Conservation (phyloP, 1,139 yeast genomes). For the Wickerhamomyces sp. region DNA sequence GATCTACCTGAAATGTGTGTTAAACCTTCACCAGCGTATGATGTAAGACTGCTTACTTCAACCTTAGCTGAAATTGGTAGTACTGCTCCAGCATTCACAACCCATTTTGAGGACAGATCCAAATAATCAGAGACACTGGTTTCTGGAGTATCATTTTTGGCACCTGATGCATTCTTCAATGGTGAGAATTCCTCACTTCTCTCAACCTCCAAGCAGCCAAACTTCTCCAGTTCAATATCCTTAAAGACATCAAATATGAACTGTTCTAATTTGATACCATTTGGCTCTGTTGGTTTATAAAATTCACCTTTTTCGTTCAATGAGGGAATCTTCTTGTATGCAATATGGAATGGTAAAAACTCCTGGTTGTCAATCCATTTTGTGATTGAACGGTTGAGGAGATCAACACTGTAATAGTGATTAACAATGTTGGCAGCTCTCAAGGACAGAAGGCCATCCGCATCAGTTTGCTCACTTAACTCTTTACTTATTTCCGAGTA, state of each 20-base stretch:
- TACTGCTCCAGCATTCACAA: conserved; percentile 59
- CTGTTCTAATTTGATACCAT: conserved; percentile 94
- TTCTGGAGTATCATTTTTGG: conserved; percentile 77
- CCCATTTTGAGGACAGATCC: conserved; percentile 74
- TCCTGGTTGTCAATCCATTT: conserved; percentile 66
- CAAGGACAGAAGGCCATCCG: conserved; percentile 56
- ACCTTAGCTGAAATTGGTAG: conserved; percentile 45
- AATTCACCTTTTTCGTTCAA: conserved; percentile 47
- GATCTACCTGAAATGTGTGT: conserved; percentile 49
- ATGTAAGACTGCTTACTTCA: conserved; percentile 73
- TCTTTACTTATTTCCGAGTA: conserved; percentile 84
- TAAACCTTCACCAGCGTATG: conserved; percentile 85
- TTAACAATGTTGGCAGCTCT: conserved; percentile 97
- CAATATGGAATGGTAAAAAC: conserved; percentile 85
- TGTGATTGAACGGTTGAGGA: conserved; percentile 55
- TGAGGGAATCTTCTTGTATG: conserved; percentile 79
- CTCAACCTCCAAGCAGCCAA: conserved; percentile 91
- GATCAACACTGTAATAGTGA: conserved; percentile 84
- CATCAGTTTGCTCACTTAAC: conserved; percentile 58
- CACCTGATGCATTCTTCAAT: conserved; percentile 83
- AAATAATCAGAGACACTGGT: conserved; percentile 70
- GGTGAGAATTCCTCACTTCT: conserved; percentile 88
- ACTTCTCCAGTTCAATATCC: conserved; percentile 61
- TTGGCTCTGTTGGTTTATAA: conserved; percentile 63
- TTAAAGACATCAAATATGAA: conserved; percentile 97